Percentiles rank a stretch among this genome's conserved stretches.
These are phyloP conservation scores for Melaleuca alternifolia DNA, from an alignment of 345 rosid species.

Conservation along the genomic window DNA sequence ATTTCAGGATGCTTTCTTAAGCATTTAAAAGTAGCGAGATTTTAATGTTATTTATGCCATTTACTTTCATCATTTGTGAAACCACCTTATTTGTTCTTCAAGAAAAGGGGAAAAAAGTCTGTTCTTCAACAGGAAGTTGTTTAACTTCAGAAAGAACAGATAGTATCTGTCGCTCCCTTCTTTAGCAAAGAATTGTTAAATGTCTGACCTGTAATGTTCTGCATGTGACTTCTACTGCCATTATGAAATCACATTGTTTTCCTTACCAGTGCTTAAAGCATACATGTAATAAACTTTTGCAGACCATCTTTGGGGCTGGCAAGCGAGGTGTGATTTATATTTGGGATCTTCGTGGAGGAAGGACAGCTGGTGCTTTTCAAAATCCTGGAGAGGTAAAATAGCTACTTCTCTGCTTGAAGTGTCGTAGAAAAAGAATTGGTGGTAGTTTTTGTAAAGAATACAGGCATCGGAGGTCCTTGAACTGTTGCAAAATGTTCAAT, in stretches of 20 bases:
- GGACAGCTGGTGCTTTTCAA: constrained; percentile 51
- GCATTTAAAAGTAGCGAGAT: background rate
- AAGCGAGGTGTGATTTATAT: constrained; percentile 52
- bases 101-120: background rate
- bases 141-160: background rate
- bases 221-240: background rate
- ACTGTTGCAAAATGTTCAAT: background rate
- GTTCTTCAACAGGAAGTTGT: background rate
- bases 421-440: background rate
- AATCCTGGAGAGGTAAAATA: constrained; percentile 47
- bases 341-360: constrained; percentile 97
- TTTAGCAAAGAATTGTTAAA: background rate
- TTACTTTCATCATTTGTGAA: background rate
- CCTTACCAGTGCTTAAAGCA: background rate
- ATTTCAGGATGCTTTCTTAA: background rate
- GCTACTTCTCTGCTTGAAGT: background rate
- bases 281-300: background rate
- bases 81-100: background rate
- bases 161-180: background rate
- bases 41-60: background rate
- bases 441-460: background rate
- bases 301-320: constrained; percentile 79
- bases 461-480: background rate
- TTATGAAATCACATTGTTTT: background rate
- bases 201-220: background rate